Evolutionary conservation across 805 yeast genomes (phyloP).

Genomic region (Hanseniaspora taiwanica): DNA sequence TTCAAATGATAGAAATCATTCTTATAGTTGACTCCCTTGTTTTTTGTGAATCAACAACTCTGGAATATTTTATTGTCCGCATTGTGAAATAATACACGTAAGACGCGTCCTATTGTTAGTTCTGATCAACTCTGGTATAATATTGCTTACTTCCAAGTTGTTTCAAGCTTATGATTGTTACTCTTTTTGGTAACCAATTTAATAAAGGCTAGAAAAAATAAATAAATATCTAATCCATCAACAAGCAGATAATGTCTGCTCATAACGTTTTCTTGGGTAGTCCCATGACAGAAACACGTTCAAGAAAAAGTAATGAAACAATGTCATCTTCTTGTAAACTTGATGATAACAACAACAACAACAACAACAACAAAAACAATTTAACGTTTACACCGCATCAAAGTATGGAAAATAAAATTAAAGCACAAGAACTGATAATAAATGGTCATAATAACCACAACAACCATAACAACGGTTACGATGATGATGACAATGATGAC

Average conservation of each 20-base stretch:
- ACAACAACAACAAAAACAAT: background rate
- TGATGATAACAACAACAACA: background rate
- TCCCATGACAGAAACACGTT: background rate
- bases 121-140: too few species aligned
- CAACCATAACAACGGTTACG: background rate
- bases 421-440: background rate
- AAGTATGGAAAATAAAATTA: background rate
- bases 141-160: too few species aligned
- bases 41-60: background rate
- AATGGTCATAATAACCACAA: background rate
- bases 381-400: constrained; percentile 1
- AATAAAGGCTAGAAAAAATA: background rate
- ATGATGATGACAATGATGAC: too few species aligned
- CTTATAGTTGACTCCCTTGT: background rate
- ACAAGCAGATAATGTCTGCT: background rate
- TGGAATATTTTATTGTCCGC: background rate
- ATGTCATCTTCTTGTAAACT: too few species aligned
- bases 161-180: too few species aligned
- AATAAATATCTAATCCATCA: background rate
- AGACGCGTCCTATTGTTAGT: too few species aligned
- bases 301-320: background rate
- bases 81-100: background rate
- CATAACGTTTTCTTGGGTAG: background rate
- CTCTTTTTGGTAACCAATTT: too few species aligned
- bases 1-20: background rate